phyloP scores from a whole-genome alignment of 257 asterid species.

The Apocynum venetum region DNA sequence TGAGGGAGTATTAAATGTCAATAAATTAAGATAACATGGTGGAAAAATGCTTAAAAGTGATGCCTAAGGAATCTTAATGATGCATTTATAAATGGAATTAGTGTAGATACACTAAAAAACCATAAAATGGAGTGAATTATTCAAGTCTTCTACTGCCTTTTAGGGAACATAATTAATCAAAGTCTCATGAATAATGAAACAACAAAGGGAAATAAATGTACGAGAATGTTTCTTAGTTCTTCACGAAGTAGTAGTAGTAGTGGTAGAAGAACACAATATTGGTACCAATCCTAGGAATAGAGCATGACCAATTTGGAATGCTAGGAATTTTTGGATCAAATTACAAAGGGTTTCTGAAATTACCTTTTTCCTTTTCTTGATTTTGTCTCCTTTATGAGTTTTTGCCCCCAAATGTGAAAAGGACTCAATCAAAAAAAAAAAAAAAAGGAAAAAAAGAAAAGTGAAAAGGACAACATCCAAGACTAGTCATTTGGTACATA shows the following conservation, averaged over 20 bases:
- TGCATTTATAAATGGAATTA: not conserved
- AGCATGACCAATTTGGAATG: no score
- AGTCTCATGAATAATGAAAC: not conserved
- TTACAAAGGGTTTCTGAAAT: not conserved
- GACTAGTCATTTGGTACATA: not conserved
- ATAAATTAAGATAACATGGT: not conserved
- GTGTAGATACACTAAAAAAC: not conserved
- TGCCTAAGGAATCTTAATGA: constrained; percentile 11
- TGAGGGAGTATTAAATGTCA: not conserved
- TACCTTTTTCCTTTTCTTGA: no score
- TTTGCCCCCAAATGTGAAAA: no score
- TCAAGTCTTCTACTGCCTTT: not conserved
- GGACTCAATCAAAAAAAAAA: no score
- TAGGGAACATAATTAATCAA: constrained; percentile 1
- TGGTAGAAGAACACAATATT: no score
- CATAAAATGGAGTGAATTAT: constrained; percentile 9
- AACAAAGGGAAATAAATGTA: not conserved
- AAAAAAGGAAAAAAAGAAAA: no score
- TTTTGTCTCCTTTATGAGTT: no score
- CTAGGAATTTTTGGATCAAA: not conserved
- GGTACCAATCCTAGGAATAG: no score
- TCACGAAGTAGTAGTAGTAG: no score
- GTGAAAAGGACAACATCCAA: not conserved
- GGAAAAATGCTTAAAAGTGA: not conserved
- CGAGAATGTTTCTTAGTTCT: no score